Evolutionary conservation across 169 alveolate species (phyloP).

Genomic region (Ichthyophthirius multifiliis): DNA sequence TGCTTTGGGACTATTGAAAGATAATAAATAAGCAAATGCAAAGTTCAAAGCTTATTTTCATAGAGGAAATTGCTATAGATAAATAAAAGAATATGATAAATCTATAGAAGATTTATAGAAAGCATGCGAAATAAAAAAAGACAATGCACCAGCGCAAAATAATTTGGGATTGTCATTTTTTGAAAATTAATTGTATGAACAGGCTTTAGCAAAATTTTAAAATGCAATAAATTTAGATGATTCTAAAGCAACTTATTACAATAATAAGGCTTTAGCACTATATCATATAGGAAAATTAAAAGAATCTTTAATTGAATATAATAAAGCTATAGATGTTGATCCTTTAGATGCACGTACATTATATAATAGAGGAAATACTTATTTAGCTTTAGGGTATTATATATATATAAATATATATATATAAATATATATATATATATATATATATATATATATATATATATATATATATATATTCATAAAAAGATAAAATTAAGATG

Average conservation of each 20-base stretch:
- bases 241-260: slow-evolving; percentile 50
- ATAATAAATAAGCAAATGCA: slow-evolving; percentile 30
- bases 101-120: slow-evolving; percentile 58
- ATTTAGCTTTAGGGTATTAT: slow-evolving; percentile 34
- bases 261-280: slow-evolving; percentile 68
- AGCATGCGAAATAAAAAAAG: slow-evolving; percentile 44
- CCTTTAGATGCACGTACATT: slow-evolving; percentile 59
- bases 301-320: slow-evolving; percentile 61
- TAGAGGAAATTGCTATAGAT: slow-evolving; percentile 72
- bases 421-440: neutral
- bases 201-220: slow-evolving; percentile 44
- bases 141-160: slow-evolving; percentile 52
- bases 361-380: slow-evolving; percentile 76
- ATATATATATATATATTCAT: too few species aligned
- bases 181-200: slow-evolving; percentile 51
- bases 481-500: slow-evolving; percentile 28
- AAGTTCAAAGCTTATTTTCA: slow-evolving; percentile 53
- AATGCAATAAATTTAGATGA: slow-evolving; percentile 6
- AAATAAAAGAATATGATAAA: slow-evolving; percentile 54
- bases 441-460: too few species aligned
- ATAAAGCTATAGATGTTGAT: slow-evolving; percentile 67
- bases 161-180: slow-evolving; percentile 55
- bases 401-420: neutral
- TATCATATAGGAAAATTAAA: slow-evolving; percentile 56
- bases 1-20: slow-evolving; percentile 30